A percentile compares a stretch with the other conserved stretches of the same genome.
Conservation (phyloP, 2,329 filamentous ascomycete species). For the Penicillium sp. region DNA sequence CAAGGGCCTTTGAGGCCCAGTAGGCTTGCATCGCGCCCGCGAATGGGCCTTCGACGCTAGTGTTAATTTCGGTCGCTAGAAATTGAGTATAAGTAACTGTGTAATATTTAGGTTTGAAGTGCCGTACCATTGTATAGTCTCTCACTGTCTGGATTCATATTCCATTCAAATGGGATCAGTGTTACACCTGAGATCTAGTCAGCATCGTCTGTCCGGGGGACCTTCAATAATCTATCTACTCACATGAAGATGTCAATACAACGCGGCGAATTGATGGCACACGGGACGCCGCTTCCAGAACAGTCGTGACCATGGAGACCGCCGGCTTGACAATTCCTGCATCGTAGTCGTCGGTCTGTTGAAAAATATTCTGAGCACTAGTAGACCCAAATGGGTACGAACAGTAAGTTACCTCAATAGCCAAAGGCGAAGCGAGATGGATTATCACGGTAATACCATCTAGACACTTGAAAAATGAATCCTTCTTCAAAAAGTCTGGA, state of each 20-base stretch:
- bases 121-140: conserved; percentile 14
- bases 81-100: neutral
- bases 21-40: conserved; percentile 26
- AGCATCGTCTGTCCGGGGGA: neutral
- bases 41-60: conserved; percentile 5
- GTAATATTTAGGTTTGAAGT: neutral
- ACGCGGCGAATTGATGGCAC: neutral
- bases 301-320: neutral
- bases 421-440: neutral
- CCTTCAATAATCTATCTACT: too few species aligned
- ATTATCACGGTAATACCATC: neutral
- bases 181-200: conserved; percentile 16
- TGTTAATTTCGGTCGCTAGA: conserved; percentile 1
- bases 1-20: conserved; percentile 25
- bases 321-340: neutral
- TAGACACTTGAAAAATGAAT: neutral
- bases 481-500: neutral
- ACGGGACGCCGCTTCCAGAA: neutral
- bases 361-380: neutral
- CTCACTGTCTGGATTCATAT: conserved; percentile 13
- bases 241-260: conserved; percentile 1
- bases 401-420: conserved; percentile 1
- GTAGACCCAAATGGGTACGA: neutral
- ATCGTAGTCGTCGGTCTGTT: conserved; percentile 4
- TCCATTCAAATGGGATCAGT: conserved; percentile 20